A percentile compares a stretch with the other conserved stretches of the same genome.
These are phyloP conservation scores for Entoloma clypeatum DNA, from an alignment of 1,284 basidiomycete genomes.

Conservation along the genomic window DNA sequence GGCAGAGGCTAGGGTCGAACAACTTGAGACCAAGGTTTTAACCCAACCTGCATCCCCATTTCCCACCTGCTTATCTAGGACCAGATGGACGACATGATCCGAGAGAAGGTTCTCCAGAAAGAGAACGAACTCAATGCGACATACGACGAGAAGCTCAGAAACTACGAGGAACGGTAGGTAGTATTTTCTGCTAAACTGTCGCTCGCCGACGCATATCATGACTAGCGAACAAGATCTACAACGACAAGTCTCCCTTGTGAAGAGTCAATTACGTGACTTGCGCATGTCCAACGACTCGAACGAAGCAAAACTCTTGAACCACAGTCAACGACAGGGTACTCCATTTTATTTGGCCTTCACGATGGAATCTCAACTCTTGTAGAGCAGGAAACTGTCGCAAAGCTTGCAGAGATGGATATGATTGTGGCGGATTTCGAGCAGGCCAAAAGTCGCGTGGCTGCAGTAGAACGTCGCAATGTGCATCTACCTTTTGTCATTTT, in stretches of 20 bases:
- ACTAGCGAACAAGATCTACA: constrained; percentile 86
- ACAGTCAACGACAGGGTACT: constrained; percentile 81
- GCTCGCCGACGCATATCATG: constrained; percentile 1
- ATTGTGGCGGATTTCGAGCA: constrained; percentile 89
- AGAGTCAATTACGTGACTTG: constrained; percentile 86
- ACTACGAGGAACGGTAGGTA: constrained; percentile 86
- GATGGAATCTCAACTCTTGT: constrained; percentile 2
- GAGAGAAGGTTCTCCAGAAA: constrained; percentile 83
- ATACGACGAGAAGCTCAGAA: constrained; percentile 92
- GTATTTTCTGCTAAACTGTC: neutral
- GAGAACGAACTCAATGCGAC: constrained; percentile 95
- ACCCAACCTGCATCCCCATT: neutral
- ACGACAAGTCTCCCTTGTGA: constrained; percentile 79
- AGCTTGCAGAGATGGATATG: constrained; percentile 89
- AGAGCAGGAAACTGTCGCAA: constrained; percentile 89
- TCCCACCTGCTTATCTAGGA: constrained; percentile 2
- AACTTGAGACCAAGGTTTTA: constrained; percentile 77
- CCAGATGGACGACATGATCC: constrained; percentile 85
- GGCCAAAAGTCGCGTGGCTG: constrained; percentile 87
- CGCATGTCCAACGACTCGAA: constrained; percentile 88
- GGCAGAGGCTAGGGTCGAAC: constrained; percentile 68
- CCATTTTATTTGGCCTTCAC: constrained; percentile 1
- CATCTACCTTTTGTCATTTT: constrained; percentile 20
- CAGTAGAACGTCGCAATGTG: constrained; percentile 90
- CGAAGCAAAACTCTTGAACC: constrained; percentile 87